A percentile compares a stretch with the other conserved stretches of the same genome.
These are phyloP conservation scores for Suillus fuscotomentosus DNA, from an alignment of 768 basidiomycete genomes.

Conservation along the genomic window DNA sequence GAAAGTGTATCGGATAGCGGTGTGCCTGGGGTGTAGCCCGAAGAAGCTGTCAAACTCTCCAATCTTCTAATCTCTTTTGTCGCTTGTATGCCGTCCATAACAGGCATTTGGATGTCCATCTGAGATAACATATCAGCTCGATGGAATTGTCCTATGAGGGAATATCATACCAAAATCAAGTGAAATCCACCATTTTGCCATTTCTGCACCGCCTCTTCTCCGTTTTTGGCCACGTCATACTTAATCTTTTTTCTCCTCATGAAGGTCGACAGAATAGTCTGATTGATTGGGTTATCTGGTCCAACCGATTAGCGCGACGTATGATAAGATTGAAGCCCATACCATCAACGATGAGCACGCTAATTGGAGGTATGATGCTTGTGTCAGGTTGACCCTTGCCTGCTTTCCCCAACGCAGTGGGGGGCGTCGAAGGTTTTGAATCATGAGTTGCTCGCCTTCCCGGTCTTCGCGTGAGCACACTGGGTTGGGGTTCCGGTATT, in stretches of 20 bases:
- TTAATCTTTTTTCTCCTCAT: conserved; percentile 96
- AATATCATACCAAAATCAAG: conserved; percentile 78
- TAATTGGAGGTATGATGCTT: conserved; percentile 92
- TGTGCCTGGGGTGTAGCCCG: conserved; percentile 68
- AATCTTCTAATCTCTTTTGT: conserved; percentile 92
- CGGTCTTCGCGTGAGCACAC: conserved; percentile 25
- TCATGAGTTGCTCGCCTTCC: conserved; percentile 31
- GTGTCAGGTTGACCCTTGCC: conserved; percentile 53
- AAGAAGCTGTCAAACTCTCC: conserved; percentile 65
- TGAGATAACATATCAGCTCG: conserved; percentile 33
- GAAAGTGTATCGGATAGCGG: conserved; percentile 68
- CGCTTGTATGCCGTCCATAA: conserved; percentile 97
- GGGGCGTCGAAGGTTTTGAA: conserved; percentile 24
- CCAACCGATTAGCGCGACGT: conserved; percentile 13
- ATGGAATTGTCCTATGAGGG: not conserved
- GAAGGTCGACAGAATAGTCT: conserved; percentile 94
- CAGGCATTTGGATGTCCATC: conserved; percentile 99
- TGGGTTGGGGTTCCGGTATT: conserved; percentile 22
- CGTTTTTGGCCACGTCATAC: conserved; percentile 92
- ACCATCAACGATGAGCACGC: conserved; percentile 98
- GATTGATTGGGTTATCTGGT: conserved; percentile 97
- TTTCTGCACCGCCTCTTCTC: conserved; percentile 92
- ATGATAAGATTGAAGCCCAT: conserved; percentile 21
- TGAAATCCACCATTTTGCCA: conserved; percentile 94
- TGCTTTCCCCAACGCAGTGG: conserved; percentile 41